These are phyloP conservation scores for Ulota crispa DNA, from an alignment of 225 moss, liverwort and hornwort species.

Conservation along the genomic window DNA sequence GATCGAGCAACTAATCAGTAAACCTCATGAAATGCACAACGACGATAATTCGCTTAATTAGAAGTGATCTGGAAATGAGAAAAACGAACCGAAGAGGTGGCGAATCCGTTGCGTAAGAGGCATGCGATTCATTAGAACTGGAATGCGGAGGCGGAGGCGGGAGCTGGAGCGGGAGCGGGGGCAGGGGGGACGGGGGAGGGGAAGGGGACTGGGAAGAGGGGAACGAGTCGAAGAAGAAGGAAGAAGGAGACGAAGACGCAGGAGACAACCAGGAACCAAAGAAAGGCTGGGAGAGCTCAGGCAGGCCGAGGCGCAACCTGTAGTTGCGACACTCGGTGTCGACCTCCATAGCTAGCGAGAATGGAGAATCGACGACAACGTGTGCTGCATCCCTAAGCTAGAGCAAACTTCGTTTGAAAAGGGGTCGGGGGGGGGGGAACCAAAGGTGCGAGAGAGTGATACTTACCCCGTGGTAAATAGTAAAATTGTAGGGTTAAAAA, in stretches of 20 bases:
- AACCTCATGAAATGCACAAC: background rate
- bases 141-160: conserved; percentile 5
- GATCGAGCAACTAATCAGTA: background rate
- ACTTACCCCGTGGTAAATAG: background rate
- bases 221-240: conserved; percentile 28
- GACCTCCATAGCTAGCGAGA: conserved; percentile 38
- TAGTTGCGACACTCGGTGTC: conserved; percentile 45
- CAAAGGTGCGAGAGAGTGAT: background rate
- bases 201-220: background rate
- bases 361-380: conserved; percentile 18
- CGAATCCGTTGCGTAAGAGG: conserved; percentile 9
- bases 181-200: background rate
- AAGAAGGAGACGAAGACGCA: conserved; percentile 10
- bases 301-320: conserved; percentile 67
- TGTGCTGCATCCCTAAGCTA: conserved; percentile 19
- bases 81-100: conserved; percentile 23
- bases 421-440: background rate
- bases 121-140: conserved; percentile 20
- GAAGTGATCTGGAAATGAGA: background rate
- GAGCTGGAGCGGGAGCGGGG: background rate
- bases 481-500: too few relatives aligned
- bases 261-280: conserved; percentile 69
- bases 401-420: background rate
- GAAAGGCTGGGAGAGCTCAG: conserved; percentile 63
- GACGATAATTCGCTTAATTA: background rate